These are phyloP conservation scores for Achaetomiella virescens DNA, from an alignment of 495 filamentous ascomycete species.

Conservation along the genomic window DNA sequence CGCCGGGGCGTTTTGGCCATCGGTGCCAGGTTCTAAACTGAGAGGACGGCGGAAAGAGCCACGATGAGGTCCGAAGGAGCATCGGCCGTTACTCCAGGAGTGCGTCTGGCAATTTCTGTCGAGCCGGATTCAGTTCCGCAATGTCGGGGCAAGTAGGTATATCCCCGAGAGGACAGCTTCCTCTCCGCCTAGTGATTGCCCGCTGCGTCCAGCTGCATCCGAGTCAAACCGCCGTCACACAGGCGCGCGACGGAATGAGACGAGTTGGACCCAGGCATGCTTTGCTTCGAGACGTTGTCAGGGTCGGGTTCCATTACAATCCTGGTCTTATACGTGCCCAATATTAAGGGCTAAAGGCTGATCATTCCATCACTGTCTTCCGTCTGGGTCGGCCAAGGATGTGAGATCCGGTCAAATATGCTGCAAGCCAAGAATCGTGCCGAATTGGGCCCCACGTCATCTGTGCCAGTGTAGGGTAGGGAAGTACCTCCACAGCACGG, in stretches of 20 bases:
- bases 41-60: too few relatives aligned
- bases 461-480: not conserved
- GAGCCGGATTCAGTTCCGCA: conserved; percentile 5
- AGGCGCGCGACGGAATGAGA: not conserved
- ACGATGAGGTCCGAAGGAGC: too few relatives aligned
- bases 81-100: too few relatives aligned
- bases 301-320: conserved; percentile 1
- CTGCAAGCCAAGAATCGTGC: not conserved
- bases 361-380: conserved; percentile 7
- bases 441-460: not conserved
- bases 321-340: conserved; percentile 26
- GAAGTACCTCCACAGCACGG: too few relatives aligned
- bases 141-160: not conserved
- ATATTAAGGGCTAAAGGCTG: conserved; percentile 19
- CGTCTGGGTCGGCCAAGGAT: conserved; percentile 15
- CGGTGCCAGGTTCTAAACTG: too few relatives aligned
- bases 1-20: too few relatives aligned
- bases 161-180: conserved; percentile 1
- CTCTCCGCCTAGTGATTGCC: not conserved
- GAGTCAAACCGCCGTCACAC: not conserved
- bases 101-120: too few relatives aligned
- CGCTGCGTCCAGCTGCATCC: not conserved
- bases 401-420: conserved; percentile 21
- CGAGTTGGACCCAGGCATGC: not conserved
- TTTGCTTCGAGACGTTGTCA: not conserved